Percentiles rank a stretch among this genome's conserved stretches.
Conservation (phyloP, 768 basidiomycete genomes). For the Cubamyces sp. region DNA sequence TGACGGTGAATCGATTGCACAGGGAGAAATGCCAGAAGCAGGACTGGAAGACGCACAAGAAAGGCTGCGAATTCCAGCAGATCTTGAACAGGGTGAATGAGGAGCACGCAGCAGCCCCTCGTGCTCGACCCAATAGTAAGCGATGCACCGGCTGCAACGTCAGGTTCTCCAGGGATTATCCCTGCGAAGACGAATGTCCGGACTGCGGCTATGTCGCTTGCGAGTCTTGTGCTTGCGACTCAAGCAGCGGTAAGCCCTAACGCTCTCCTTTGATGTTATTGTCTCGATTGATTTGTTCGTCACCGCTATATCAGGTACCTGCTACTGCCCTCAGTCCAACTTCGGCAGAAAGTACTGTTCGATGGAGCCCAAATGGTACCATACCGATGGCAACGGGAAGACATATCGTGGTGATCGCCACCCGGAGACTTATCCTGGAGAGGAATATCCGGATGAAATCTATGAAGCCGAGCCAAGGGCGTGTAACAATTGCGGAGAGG, state of each 20-base stretch:
- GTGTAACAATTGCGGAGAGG: conserved; percentile 40
- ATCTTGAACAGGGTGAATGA: conserved; percentile 29
- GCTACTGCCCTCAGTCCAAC: conserved; percentile 39
- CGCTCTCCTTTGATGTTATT: too few relatives aligned
- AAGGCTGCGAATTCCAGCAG: conserved; percentile 39
- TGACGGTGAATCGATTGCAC: not conserved
- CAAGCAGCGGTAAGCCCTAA: conserved; percentile 27
- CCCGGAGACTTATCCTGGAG: conserved; percentile 29
- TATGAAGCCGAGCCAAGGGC: conserved; percentile 35
- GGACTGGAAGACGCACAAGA: conserved; percentile 39
- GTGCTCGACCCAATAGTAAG: conserved; percentile 10
- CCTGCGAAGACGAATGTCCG: conserved; percentile 36
- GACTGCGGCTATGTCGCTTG: conserved; percentile 40
- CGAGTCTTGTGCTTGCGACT: conserved; percentile 36
- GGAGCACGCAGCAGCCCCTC: conserved; percentile 31
- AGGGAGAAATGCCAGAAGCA: conserved; percentile 34
- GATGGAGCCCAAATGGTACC: conserved; percentile 36
- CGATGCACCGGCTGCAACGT: conserved; percentile 38
- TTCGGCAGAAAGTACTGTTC: conserved; percentile 38
- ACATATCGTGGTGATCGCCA: conserved; percentile 39
- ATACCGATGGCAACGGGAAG: conserved; percentile 32
- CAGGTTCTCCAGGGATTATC: conserved; percentile 19
- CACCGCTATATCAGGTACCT: conserved; percentile 35
- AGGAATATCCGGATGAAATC: conserved; percentile 29
- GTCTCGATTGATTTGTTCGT: not conserved